phyloP scores from a whole-genome alignment of 1,284 basidiomycete species.

The Boletus semigastroideus region DNA sequence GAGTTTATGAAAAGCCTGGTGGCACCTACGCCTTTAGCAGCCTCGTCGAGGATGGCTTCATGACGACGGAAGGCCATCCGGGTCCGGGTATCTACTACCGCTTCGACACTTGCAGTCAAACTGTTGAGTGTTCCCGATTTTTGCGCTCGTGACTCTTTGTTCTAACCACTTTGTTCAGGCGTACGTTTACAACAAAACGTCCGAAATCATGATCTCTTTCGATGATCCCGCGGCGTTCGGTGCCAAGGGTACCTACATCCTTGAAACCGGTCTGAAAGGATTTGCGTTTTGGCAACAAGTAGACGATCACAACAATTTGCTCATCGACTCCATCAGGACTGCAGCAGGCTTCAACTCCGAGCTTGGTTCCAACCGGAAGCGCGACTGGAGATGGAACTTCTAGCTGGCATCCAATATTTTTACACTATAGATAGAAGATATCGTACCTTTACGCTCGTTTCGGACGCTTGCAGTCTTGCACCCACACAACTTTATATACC shows the following conservation, averaged over 20 bases:
- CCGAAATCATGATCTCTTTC: conserved; percentile 39
- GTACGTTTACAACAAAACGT: conserved; percentile 44
- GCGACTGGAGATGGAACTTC: not conserved
- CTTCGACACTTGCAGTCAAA: conserved; percentile 49
- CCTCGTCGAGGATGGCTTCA: conserved; percentile 41
- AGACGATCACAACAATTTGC: conserved; percentile 50
- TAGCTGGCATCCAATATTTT: not conserved
- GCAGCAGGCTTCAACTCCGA: not conserved
- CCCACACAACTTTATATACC: not conserved
- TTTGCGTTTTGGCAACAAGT: conserved; percentile 61
- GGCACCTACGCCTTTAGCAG: conserved; percentile 45
- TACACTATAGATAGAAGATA: too few species aligned
- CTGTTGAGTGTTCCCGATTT: conserved; percentile 34
- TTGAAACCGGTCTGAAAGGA: conserved; percentile 44
- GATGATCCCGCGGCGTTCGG: conserved; percentile 46
- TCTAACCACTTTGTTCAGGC: conserved; percentile 32
- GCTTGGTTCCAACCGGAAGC: not conserved
- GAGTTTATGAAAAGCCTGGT: conserved; percentile 32
- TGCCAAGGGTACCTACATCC: conserved; percentile 57
- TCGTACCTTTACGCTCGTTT: not conserved
- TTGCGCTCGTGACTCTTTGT: not conserved
- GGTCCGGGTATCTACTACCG: conserved; percentile 40
- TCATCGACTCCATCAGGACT: conserved; percentile 49
- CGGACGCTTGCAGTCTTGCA: not conserved
- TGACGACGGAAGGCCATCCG: conserved; percentile 37